Conservation (phyloP, 2,329 filamentous ascomycete genomes). For the Colletotrichum sp. region DNA sequence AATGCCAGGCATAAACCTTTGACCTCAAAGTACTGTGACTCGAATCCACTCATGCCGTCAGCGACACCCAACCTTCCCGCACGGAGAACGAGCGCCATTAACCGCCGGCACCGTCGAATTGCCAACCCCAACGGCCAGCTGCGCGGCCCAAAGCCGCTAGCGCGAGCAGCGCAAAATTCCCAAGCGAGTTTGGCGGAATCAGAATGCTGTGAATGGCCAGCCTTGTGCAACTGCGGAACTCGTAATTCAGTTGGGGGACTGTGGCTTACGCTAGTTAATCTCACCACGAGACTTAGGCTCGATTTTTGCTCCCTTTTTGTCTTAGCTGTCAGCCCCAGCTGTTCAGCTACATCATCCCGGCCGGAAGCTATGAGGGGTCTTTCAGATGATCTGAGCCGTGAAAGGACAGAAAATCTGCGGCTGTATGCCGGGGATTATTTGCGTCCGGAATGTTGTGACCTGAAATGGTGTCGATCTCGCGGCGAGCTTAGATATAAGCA, state of each 20-base stretch:
- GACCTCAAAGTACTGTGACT: background rate
- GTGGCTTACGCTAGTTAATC: background rate
- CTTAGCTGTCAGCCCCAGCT: background rate
- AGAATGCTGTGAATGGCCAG: background rate
- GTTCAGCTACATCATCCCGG: constrained; percentile 2
- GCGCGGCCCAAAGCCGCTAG: background rate
- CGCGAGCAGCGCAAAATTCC: background rate
- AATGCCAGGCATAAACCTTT: background rate
- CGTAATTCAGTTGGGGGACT: background rate
- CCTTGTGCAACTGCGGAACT: background rate
- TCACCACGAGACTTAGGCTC: background rate
- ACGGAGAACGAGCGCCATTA: background rate
- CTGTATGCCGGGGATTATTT: background rate
- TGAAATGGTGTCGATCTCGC: background rate
- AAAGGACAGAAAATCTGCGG: background rate
- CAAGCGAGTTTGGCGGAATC: background rate
- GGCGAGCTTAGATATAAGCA: background rate
- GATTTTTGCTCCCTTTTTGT: background rate
- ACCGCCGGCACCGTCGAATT: background rate
- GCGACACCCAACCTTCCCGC: background rate
- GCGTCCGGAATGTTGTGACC: background rate
- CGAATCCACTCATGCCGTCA: background rate
- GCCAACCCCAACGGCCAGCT: background rate
- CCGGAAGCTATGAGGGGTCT: background rate
- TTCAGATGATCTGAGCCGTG: background rate